phyloP scores from a whole-genome alignment of 2,329 filamentous ascomycete species.

The Xylariaceae sp. region DNA sequence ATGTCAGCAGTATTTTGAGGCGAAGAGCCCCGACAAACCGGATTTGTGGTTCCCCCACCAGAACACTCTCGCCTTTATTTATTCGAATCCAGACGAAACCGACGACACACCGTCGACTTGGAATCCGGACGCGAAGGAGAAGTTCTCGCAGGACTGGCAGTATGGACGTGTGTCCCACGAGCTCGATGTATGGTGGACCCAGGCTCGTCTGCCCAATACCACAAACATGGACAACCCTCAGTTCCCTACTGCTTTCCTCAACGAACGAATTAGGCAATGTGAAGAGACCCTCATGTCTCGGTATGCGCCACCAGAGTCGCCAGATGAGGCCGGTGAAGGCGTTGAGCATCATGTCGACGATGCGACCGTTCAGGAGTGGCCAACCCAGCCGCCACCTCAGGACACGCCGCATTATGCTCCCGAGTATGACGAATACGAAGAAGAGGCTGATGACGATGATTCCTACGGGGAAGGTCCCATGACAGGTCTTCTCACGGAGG shows the following conservation, averaged over 20 bases:
- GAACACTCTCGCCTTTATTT: slow-evolving; percentile 51
- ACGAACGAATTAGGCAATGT: slow-evolving; percentile 52
- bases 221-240: slow-evolving; percentile 54
- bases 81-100: slow-evolving; percentile 41
- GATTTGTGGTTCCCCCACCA: slow-evolving; percentile 46
- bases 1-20: slow-evolving; percentile 50
- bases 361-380: slow-evolving; percentile 30
- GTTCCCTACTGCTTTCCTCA: slow-evolving; percentile 56
- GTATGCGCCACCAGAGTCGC: slow-evolving; percentile 40
- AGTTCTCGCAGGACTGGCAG: slow-evolving; percentile 53
- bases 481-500: slow-evolving; percentile 82
- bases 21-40: slow-evolving; percentile 44
- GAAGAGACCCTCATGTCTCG: slow-evolving; percentile 55
- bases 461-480: slow-evolving; percentile 74
- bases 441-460: slow-evolving; percentile 58
- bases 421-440: slow-evolving; percentile 50
- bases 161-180: slow-evolving; percentile 60
- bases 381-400: slow-evolving; percentile 38
- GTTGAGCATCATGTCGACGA: slow-evolving; percentile 36
- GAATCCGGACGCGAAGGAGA: slow-evolving; percentile 49
- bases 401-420: slow-evolving; percentile 36
- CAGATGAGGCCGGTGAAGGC: slow-evolving; percentile 32
- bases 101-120: slow-evolving; percentile 45
- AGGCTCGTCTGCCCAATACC: slow-evolving; percentile 55
- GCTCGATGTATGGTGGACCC: slow-evolving; percentile 61